Evolutionary conservation across 345 rosid species (phyloP).

Genomic region (Kandelia obovata): DNA sequence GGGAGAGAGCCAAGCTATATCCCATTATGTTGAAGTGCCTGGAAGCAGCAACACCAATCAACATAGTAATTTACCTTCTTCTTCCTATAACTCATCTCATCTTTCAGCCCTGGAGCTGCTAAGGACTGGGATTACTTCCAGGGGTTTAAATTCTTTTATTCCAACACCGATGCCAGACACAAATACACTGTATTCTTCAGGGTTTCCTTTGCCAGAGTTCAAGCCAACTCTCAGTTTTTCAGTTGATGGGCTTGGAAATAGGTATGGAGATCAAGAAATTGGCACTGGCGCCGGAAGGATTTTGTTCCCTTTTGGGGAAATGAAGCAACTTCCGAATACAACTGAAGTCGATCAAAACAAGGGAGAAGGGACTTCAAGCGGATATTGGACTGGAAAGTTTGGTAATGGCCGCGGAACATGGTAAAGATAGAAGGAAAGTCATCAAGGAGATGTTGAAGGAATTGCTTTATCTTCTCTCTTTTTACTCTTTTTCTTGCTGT

Average conservation of each 20-base stretch:
- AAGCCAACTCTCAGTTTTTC: constrained; percentile 45
- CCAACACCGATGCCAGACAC: constrained; percentile 37
- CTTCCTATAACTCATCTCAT: constrained; percentile 19
- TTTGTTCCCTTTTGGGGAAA: constrained; percentile 45
- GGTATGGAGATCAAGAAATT: constrained; percentile 37
- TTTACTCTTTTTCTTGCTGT: not conserved
- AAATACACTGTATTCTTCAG: constrained; percentile 30
- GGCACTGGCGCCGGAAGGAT: constrained; percentile 25
- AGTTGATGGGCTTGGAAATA: constrained; percentile 39
- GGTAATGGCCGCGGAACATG: constrained; percentile 28
- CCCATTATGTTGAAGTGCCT: constrained; percentile 25
- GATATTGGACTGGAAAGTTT: constrained; percentile 32
- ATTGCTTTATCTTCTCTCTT: not conserved
- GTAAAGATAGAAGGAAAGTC: constrained; percentile 7
- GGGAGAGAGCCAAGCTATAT: constrained; percentile 30
- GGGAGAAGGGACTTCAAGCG: constrained; percentile 30
- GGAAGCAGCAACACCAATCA: constrained; percentile 17
- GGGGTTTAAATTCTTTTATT: constrained; percentile 37
- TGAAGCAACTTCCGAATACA: constrained; percentile 31
- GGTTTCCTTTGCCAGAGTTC: constrained; percentile 42
- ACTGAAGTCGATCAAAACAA: constrained; percentile 38
- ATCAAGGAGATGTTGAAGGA: not conserved
- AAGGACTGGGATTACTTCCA: constrained; percentile 37
- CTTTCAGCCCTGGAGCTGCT: constrained; percentile 47
- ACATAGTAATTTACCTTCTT: constrained; percentile 16